Evolutionary conservation across 2,329 filamentous ascomycete species (phyloP), one percentile per base, ranked within the genome.

Genomic region (Beauveria brongniartii): DNA sequence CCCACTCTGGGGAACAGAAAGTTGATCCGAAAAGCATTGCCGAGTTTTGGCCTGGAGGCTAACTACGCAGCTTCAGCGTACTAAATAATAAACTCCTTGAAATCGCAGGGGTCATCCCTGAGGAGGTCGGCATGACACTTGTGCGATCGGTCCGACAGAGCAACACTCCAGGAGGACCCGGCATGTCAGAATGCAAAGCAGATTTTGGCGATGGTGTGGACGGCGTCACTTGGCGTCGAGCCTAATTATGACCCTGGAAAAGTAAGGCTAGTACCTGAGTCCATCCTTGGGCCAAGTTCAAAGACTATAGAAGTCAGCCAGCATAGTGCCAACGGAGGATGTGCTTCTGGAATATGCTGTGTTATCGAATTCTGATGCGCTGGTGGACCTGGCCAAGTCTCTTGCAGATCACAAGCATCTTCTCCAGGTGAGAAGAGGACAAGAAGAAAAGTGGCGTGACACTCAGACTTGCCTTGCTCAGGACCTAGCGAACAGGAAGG

Each of bases 1-100:
- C 90, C 92, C 24, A 88, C 88, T 3, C 80, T 96, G 12, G 92
- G 92, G 63, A 94, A 94, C 67, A 94, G 93, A 81, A 94, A 94
- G 75, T 90, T 95, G 69, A 87, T 89, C 47, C 84, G 92, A 78
- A 92, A 91, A 76, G 90, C 88, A 3, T 77, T 96, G 52, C 90
- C 91, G 14, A 80, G 77, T 37, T 10, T 10, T 37, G 34, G 34
- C 34, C 16, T 3, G 6, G 14, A 55, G 58, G 20, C 4, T 82
- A 94, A 65, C 89, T 95, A 64, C 89, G 90, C 71, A 75, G 78
- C 46, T 96, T 90, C 71, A 91, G 48, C 75, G 62, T 51, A 40
- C 26, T 10, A 22, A 22, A 22, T 22, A 53, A 53, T 20, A 3
- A 37, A 16, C 12, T 44, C 6, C 40, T 53, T 30, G 57, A 47